Evolutionary conservation across 2,329 filamentous ascomycete genomes (phyloP), one percentile per base, ranked within the genome.

Genomic region (Cryphonectria nitschkei): DNA sequence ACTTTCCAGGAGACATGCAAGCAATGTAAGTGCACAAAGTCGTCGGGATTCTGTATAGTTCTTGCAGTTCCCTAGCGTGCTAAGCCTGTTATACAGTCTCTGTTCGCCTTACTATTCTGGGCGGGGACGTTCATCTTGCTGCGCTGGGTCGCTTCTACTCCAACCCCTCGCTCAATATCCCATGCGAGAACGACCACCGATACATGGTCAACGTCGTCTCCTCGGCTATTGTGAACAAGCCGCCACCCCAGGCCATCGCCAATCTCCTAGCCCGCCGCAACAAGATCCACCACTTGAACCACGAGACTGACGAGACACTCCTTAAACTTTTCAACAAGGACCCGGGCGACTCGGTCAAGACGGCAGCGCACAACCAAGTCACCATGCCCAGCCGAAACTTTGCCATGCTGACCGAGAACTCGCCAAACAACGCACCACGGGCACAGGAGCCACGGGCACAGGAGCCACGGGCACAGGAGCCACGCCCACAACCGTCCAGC

Each of bases 131-230:
- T 60, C 95, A 98, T 80, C 84, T 98, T 54, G 95, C 93, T 39
- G 96, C 95, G 16, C 86, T 98, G 37, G 96, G 96, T 0, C 93
- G 96, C 72, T 98, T 99, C 84, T 98, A 97, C 84, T 95, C 93
- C 22, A 96, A 96, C 76, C 93, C 94, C 9, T 91, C 90, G 75
- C 86, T 96, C 61, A 87, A 90, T 68, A 87, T 97, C 46, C 87
- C 93, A 0, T 92, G 90, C 69, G 92, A 95, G 78, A 87, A 91
- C 71, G 96, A 99, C 80, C 92, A 94, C 79, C 89, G 96, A 69
- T 98, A 98, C 81, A 98, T 99, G 90, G 92, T 91, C 66, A 99
- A 99, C 77, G 87, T 99, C 29, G 88, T 98, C 68, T 97, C 94
- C 7, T 98, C 95, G 0, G 95, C 95, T 43, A 98, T 99, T 77